Evolutionary conservation across 2,329 filamentous ascomycete species (phyloP), one percentile per base, ranked within the genome.

Genomic region (Colletotrichum agaves): DNA sequence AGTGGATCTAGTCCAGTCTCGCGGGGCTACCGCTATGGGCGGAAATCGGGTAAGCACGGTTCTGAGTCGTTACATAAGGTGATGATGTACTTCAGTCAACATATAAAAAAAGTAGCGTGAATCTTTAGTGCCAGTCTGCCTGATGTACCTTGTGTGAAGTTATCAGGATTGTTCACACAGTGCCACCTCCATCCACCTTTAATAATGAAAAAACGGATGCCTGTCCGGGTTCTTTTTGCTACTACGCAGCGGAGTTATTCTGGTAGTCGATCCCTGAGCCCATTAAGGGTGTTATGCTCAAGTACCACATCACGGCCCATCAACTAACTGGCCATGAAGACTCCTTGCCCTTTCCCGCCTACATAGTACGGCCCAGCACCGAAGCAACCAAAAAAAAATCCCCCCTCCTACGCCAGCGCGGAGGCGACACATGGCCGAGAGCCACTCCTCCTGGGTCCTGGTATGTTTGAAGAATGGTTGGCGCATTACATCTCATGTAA

Each of bases 261-360:
- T 49, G 63, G 61, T 31, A 66, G 63, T 66, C 58, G 49, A 49
- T 56, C 31, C 21, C 27, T 43, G 39, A 46, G 23, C 21, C 55
- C 23, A 44, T 10, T 23, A n/a, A n/a, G n/a, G n/a, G n/a, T 23
- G n/a, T 23, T 21, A 21, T 15, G 12, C 17, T 6, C 33, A 35
- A 35, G 47, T 21, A 10, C 47, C 21, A 31, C 46, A 49, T 27
- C 46, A 15, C 23, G 21, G 46, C 46, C 46, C 46, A n/a, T n/a
- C n/a, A 6, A 49, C n/a, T 7, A 27, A 13, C 23, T 8, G 46
- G 21, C n/a, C 13, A 8, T 49, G 15, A 27, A 27, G 19, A 49
- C 21, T 7, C 13, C 46, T 49, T 49, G 21, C 41, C 33, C 52
- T 31, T 37, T 7, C 27, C 27, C 8, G 27, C 27, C 27, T 7